These are phyloP conservation scores for Lasiosphaeria miniovina DNA, from an alignment of 495 filamentous ascomycete genomes.

Conservation along the genomic window DNA sequence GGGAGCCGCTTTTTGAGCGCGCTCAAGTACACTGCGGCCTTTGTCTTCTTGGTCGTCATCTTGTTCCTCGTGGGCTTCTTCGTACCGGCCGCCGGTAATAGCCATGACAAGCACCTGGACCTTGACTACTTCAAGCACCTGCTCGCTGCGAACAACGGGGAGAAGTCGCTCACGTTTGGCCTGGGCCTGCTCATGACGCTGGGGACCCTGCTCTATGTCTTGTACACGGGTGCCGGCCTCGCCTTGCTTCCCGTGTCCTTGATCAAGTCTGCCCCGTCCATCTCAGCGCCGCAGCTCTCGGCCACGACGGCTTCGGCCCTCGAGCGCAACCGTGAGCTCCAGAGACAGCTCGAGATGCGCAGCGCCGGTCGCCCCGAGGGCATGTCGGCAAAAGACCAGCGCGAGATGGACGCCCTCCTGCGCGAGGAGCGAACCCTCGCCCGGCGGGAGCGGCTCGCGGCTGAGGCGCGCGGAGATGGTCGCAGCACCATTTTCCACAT, in stretches of 20 bases:
- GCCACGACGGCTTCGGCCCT: slow-evolving; percentile 75
- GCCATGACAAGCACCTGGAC: slow-evolving; percentile 61
- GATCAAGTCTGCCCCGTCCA: slow-evolving; percentile 83
- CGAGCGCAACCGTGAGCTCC: slow-evolving; percentile 82
- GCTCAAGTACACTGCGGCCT: slow-evolving; percentile 85
- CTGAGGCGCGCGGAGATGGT: slow-evolving; percentile 72
- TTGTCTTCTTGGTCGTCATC: slow-evolving; percentile 73
- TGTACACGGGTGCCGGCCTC: slow-evolving; percentile 87
- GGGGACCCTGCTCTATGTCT: slow-evolving; percentile 76
- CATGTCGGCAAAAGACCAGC: slow-evolving; percentile 76
- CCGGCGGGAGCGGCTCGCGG: slow-evolving; percentile 80
- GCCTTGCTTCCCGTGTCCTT: slow-evolving; percentile 84
- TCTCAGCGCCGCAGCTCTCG: slow-evolving; percentile 71
- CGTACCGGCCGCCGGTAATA: slow-evolving; percentile 67
- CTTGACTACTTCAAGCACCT: slow-evolving; percentile 89
- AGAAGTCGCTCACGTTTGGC: slow-evolving; percentile 85
- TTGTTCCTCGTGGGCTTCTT: slow-evolving; percentile 93
- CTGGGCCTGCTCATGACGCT: slow-evolving; percentile 81
- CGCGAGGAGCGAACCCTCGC: slow-evolving; percentile 91
- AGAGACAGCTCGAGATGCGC: slow-evolving; percentile 83
- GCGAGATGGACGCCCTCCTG: slow-evolving; percentile 81
- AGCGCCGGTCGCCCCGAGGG: slow-evolving; percentile 72
- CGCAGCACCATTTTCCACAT: slow-evolving; percentile 62
- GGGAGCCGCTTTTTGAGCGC: slow-evolving; percentile 72
- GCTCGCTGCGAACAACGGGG: slow-evolving; percentile 81